phyloP scores from a whole-genome alignment of 2,329 filamentous ascomycete genomes.

The Blastomyces parvus region DNA sequence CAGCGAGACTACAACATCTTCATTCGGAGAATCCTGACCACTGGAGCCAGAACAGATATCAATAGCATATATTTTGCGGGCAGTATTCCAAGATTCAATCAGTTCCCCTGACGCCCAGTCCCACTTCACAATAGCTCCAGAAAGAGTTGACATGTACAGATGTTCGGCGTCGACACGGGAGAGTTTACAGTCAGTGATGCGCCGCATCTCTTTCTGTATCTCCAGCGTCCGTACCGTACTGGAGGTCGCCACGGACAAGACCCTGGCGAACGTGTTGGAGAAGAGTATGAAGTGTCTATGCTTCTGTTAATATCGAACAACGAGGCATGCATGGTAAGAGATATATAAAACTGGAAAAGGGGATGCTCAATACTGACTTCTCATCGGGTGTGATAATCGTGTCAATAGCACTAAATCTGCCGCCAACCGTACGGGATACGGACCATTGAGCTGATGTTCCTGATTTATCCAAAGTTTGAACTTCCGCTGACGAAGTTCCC shows the following conservation, averaged over 20 bases:
- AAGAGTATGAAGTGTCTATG: conserved; percentile 63
- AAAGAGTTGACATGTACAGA: conserved; percentile 45
- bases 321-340: too few relatives aligned
- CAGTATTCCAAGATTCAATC: conserved; percentile 36
- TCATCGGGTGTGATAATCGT: conserved; percentile 51
- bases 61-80: conserved; percentile 27
- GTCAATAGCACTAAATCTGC: conserved; percentile 47
- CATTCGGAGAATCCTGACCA: conserved; percentile 16
- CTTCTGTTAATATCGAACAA: conserved; percentile 10
- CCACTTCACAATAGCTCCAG: conserved; percentile 47
- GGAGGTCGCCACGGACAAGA: conserved; percentile 74
- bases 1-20: conserved; percentile 33
- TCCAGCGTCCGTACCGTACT: conserved; percentile 65
- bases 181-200: conserved; percentile 44
- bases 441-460: conserved; percentile 7
- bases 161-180: conserved; percentile 43
- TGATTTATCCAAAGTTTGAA: neutral
- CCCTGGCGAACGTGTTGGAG: conserved; percentile 63
- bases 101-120: conserved; percentile 46
- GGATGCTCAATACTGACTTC: conserved; percentile 31
- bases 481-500: neutral
- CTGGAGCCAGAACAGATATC: conserved; percentile 20
- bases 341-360: neutral
- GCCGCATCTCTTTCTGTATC: conserved; percentile 38
- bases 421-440: conserved; percentile 29